A percentile compares a stretch with the other conserved stretches of the same genome.
These are phyloP conservation scores for Pseudozyma tsukubaensis DNA, from an alignment of 1,284 basidiomycete species.

Conservation along the genomic window DNA sequence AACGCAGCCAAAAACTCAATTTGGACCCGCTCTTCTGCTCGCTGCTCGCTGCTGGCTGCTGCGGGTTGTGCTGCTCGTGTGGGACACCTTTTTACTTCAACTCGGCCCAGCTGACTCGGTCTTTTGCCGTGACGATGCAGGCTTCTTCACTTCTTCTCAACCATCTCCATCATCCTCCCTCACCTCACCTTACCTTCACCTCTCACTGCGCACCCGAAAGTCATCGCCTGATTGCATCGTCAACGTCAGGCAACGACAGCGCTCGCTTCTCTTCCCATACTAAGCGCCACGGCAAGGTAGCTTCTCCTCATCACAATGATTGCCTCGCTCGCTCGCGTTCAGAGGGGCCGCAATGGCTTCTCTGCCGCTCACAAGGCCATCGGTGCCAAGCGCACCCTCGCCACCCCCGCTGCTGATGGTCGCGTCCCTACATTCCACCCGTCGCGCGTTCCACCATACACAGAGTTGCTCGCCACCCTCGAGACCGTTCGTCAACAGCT, in stretches of 20 bases:
- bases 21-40: no score
- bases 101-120: constrained; percentile 16
- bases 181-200: background rate
- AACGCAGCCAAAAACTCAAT: background rate
- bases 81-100: constrained; percentile 1
- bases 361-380: constrained; percentile 40
- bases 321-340: constrained; percentile 44
- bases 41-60: constrained; percentile 10
- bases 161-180: background rate
- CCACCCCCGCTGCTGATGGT: constrained; percentile 39
- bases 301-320: constrained; percentile 27
- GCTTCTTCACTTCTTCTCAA: background rate
- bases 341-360: constrained; percentile 37
- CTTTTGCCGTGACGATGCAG: background rate
- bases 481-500: constrained; percentile 79
- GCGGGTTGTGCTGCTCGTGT: constrained; percentile 2
- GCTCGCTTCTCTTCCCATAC: background rate
- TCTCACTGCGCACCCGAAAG: constrained; percentile 1
- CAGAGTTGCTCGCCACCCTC: constrained; percentile 80
- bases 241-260: constrained; percentile 3
- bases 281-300: background rate
- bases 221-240: background rate
- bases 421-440: constrained; percentile 59
- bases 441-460: constrained; percentile 79
- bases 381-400: constrained; percentile 33